These are phyloP conservation scores for Ustilago sp. DNA, from an alignment of 1,284 basidiomycete genomes.

Conservation along the genomic window DNA sequence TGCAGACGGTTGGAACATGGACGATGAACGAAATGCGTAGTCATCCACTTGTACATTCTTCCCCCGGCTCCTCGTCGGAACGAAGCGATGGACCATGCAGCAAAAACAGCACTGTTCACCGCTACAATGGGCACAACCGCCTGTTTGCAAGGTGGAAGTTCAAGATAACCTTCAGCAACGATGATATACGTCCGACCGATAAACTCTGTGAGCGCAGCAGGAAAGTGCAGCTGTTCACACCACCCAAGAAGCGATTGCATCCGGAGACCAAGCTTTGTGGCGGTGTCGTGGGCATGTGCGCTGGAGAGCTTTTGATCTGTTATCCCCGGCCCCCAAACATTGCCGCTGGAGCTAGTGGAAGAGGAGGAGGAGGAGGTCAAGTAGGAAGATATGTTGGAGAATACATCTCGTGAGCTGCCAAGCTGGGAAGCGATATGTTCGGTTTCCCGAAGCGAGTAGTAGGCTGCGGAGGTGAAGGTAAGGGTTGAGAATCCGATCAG, in stretches of 20 bases:
- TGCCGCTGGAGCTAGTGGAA: background rate
- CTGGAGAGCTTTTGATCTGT: conserved; percentile 21
- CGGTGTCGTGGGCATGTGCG: conserved; percentile 40
- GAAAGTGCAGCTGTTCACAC: conserved; percentile 44
- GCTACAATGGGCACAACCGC: conserved; percentile 55
- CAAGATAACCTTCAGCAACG: conserved; percentile 45
- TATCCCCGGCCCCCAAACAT: conserved; percentile 22
- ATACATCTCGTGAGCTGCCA: conserved; percentile 21
- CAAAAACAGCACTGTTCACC: conserved; percentile 52
- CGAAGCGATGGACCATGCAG: conserved; percentile 39
- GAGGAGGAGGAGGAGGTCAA: conserved; percentile 11
- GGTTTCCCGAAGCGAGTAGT: conserved; percentile 35
- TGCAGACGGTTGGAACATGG: conserved; percentile 31
- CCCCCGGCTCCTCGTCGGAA: conserved; percentile 10
- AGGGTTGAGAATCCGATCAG: conserved; percentile 33
- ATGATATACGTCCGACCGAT: conserved; percentile 37
- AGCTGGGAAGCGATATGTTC: conserved; percentile 22
- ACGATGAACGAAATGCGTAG: conserved; percentile 44
- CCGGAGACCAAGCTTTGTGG: conserved; percentile 31
- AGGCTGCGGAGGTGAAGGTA: conserved; percentile 30
- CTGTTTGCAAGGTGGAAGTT: conserved; percentile 44
- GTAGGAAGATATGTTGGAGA: conserved; percentile 37
- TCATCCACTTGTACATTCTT: conserved; percentile 30
- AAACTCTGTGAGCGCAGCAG: conserved; percentile 20
- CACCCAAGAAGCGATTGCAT: conserved; percentile 45